A percentile compares a stretch with the other conserved stretches of the same genome.
phyloP scores from a whole-genome alignment of 73 alveolate species.

The Paramecium biaurelia region DNA sequence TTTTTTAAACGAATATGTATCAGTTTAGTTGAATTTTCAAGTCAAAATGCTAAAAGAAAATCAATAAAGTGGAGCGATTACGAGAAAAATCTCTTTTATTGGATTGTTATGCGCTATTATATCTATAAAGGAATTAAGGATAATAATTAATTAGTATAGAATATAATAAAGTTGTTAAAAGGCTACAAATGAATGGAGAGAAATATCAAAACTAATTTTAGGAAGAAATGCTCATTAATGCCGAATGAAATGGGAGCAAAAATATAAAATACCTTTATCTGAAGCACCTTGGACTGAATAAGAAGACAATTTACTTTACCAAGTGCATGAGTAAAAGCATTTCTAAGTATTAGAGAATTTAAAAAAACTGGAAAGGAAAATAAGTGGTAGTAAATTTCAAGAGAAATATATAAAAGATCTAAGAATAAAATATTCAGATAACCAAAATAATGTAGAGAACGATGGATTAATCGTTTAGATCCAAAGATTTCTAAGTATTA shows the following conservation, averaged over 20 bases:
- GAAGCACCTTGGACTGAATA: slow-evolving; percentile 44
- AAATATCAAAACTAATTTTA: background rate
- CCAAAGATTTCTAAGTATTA: slow-evolving; percentile 43
- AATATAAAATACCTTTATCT: slow-evolving; percentile 43
- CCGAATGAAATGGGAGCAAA: slow-evolving; percentile 42
- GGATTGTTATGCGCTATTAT: slow-evolving; percentile 46
- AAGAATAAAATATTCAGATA: background rate
- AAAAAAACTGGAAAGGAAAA: slow-evolving; percentile 15
- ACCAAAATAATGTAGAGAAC: slow-evolving; percentile 46
- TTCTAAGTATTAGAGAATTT: slow-evolving; percentile 1
- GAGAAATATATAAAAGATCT: slow-evolving; percentile 44
- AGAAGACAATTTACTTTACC: background rate
- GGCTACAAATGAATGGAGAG: slow-evolving; percentile 19
- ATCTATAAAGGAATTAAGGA: background rate
- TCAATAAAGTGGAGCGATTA: slow-evolving; percentile 30
- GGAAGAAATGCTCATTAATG: slow-evolving; percentile 55
- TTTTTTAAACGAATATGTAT: background rate
- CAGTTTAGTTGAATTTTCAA: background rate
- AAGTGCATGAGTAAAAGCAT: slow-evolving; percentile 17
- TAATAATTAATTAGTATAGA: background rate
- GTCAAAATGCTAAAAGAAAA: slow-evolving; percentile 1
- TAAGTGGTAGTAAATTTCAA: slow-evolving; percentile 32
- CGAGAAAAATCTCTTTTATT: slow-evolving; percentile 41
- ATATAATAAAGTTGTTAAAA: background rate
- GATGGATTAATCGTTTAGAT: slow-evolving; percentile 44